Percentiles rank a stretch among this genome's conserved stretches.
phyloP scores from a whole-genome alignment of 2,329 filamentous ascomycete genomes.

The Neocatenulostroma microsporum region DNA sequence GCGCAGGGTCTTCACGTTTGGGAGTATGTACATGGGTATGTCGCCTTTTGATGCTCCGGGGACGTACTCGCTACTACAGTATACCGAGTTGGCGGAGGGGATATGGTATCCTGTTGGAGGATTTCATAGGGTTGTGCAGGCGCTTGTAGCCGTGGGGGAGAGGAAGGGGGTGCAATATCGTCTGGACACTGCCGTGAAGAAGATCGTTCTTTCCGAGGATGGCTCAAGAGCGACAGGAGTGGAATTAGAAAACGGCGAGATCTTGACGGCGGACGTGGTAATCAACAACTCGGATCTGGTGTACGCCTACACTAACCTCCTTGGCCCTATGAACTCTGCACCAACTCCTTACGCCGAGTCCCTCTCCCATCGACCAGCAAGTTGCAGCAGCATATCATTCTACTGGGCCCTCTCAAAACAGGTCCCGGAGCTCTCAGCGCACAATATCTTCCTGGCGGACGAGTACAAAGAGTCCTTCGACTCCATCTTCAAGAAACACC shows the following conservation, averaged over 20 bases:
- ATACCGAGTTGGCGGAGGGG: slow-evolving; percentile 66
- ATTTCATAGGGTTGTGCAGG: slow-evolving; percentile 57
- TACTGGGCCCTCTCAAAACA: slow-evolving; percentile 61
- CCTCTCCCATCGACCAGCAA: slow-evolving; percentile 47
- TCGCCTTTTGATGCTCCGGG: slow-evolving; percentile 67
- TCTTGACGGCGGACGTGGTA: slow-evolving; percentile 56
- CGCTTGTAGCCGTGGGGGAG: slow-evolving; percentile 56
- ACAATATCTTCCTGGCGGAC: slow-evolving; percentile 72
- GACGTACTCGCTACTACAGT: slow-evolving; percentile 66
- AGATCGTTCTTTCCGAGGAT: slow-evolving; percentile 47
- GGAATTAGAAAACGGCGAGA: slow-evolving; percentile 49
- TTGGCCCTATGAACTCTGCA: no score
- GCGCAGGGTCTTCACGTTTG: slow-evolving; percentile 66
- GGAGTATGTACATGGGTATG: slow-evolving; percentile 80
- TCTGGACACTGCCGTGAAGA: slow-evolving; percentile 50
- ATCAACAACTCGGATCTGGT: slow-evolving; percentile 67
- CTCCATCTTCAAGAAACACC: slow-evolving; percentile 62
- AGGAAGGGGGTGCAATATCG: slow-evolving; percentile 56
- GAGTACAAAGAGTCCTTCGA: slow-evolving; percentile 67
- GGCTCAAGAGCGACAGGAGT: slow-evolving; percentile 52
- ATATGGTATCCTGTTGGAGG: slow-evolving; percentile 69
- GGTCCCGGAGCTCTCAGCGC: slow-evolving; percentile 56
- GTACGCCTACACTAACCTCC: slow-evolving; percentile 64
- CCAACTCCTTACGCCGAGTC: slow-evolving; percentile 34
- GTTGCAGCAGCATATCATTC: slow-evolving; percentile 67